These are phyloP conservation scores for Daldinia concentrica DNA, from an alignment of 495 filamentous ascomycete species.

Conservation along the genomic window DNA sequence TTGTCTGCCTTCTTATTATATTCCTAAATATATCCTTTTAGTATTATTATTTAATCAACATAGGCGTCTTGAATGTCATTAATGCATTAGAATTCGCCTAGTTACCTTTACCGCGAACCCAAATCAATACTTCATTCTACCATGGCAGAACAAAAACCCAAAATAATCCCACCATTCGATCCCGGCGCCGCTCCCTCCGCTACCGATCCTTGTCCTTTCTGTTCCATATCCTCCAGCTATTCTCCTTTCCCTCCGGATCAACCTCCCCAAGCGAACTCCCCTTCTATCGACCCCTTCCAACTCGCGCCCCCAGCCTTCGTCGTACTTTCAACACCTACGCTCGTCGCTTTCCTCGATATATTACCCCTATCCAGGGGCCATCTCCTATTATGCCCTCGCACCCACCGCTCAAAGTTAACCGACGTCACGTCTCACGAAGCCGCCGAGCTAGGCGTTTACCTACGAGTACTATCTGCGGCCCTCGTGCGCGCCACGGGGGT, in stretches of 20 bases:
- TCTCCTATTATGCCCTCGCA: conserved; percentile 75
- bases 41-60: no score
- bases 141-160: conserved; percentile 5
- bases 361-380: conserved; percentile 84
- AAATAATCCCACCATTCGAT: conserved; percentile 38
- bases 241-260: conserved; percentile 54
- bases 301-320: conserved; percentile 66
- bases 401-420: conserved; percentile 74
- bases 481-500: conserved; percentile 70
- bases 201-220: conserved; percentile 67
- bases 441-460: conserved; percentile 72
- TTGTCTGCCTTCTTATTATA: neutral
- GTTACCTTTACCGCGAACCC: neutral
- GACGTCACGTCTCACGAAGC: conserved; percentile 67
- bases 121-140: neutral
- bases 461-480: conserved; percentile 77
- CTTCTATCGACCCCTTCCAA: conserved; percentile 46
- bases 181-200: conserved; percentile 37
- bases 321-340: conserved; percentile 74
- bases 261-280: conserved; percentile 47
- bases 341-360: conserved; percentile 90
- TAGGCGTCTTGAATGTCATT: neutral
- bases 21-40: no score
- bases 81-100: no score
- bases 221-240: conserved; percentile 63